Evolutionary conservation across 2,329 filamentous ascomycete species (phyloP), one percentile per base, ranked within the genome.

Genomic region (Myriosclerotinia curreyana): DNA sequence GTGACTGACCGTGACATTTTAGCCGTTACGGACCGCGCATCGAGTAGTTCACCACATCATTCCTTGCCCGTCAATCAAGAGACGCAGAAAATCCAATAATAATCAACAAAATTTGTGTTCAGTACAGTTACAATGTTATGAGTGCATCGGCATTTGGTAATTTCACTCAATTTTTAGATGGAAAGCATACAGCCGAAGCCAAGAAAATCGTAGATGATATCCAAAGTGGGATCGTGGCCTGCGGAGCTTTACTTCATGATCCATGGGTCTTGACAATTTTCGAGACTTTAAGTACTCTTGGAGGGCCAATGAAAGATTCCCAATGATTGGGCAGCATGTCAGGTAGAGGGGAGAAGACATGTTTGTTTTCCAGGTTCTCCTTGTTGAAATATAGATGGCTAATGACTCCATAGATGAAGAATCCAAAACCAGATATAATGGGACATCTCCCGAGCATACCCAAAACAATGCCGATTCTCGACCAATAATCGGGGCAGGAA

Each of bases 401-500:
- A 59, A 49, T 22, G 5, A 11, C 28, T 25, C 14, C 15, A 48
- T 4, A 65, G 52, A 62, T 63, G 40, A 50, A 65, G 14, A 53
- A 56, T 15, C 55, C 68, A 49, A 49, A 64, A n/a, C 64, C 38
- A 55, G 68, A 68, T 48, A 64, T 69, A n/a, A 65, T 69, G 55
- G 62, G 63, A 2, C 65, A 62, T 58, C 60, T 69, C 12, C 65
- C 6, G 60, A 67, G 15, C 64, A 64, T 9, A 61, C 66, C 8
- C 62, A 65, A 22, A 28, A 67, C n/a, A 55, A 54, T 7, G 67
- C 66, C 15, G 69, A 71, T 58, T 62, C 68, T n/a, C 65, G 66
- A 2, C 62, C 72, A 31, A 71, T 78, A 40, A 74, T 78, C 22
- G 74, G 76, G 28, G 76, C 76, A 42, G 76, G 76, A 22, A 77